Base-by-base conservation (phyloP, 257 asterid species). In the Primulina tabacum region DNA sequence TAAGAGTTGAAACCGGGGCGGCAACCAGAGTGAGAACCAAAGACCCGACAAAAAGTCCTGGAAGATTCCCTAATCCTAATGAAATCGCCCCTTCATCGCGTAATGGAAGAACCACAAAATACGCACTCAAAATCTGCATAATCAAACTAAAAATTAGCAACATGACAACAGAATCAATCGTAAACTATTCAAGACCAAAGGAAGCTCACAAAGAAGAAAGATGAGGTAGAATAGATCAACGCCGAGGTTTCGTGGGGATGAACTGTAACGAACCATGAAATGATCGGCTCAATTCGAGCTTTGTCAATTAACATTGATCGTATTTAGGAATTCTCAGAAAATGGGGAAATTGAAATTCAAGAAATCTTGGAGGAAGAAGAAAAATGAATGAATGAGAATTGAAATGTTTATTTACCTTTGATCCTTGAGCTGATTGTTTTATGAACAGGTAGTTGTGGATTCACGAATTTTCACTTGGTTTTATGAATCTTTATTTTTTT, bases 71-170 rank as follows among this genome's bases (percentile, higher is more conserved):
- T 61, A 94, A 80, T 55, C 99, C 99, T 65, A 94, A 75, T 5
- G 99, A 94, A 64, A 91, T 87, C n/a, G 99, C 99, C 11, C 99
- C 99, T 82, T 94, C 99, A 76, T 94, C 99, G 12, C 99, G 90
- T 68, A 94, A 85, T 8, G 99, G 99, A 71, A 94, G 97, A 17
- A 94, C 96, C 79, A 91, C 96, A 72, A 94, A 94, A 75, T 94
- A 94, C 8, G 99, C 96, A 80, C 99, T 88, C 83, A 94, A 82
- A 72, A 91, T 84, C 99, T 94, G 95, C 86, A 82, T 0, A 62
- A 32, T 9, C 0, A 32, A 47, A 69, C 16, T 38, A 40, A 20
- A 57, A 33, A 9, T 12, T 57, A 6, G 8, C 47, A 16, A 35
- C 30, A 68, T n/a, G 4, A 47, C 18, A 62, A 33, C 38, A 47